Conservation (phyloP, 805 yeast genomes). For the Sporopachydermia quercuum region DNA sequence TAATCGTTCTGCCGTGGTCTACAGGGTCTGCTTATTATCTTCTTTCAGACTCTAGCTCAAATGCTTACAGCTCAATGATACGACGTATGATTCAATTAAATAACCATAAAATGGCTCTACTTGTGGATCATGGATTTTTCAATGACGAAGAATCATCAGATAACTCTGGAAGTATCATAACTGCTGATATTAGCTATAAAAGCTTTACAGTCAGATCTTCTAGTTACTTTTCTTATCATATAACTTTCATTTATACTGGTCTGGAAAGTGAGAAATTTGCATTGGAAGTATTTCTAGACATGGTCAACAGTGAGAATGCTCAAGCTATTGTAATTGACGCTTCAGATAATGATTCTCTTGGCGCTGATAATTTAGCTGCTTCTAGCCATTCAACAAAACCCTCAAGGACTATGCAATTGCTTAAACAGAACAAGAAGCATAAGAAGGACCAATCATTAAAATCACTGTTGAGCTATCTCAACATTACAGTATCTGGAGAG, state of each 20-base stretch:
- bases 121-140: background rate
- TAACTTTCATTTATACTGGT: background rate
- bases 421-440: background rate
- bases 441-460: background rate
- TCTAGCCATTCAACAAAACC: no score
- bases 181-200: slow-evolving; percentile 1
- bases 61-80: background rate
- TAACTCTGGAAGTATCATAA: no score
- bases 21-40: background rate
- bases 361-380: no score
- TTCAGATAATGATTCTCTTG: background rate
- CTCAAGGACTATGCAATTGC: background rate
- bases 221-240: background rate
- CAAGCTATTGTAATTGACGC: background rate
- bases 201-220: background rate
- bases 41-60: background rate
- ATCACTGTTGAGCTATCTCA: background rate
- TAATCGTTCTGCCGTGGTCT: background rate
- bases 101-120: background rate
- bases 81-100: background rate
- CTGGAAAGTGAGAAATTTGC: background rate
- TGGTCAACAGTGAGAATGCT: background rate
- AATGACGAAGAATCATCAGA: background rate
- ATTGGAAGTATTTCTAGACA: background rate
- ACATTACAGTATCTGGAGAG: background rate